Evolutionary conservation across 78 protist genomes (phyloP), one percentile per base, ranked within the genome.

Genomic region (Goniomonas avonlea): DNA sequence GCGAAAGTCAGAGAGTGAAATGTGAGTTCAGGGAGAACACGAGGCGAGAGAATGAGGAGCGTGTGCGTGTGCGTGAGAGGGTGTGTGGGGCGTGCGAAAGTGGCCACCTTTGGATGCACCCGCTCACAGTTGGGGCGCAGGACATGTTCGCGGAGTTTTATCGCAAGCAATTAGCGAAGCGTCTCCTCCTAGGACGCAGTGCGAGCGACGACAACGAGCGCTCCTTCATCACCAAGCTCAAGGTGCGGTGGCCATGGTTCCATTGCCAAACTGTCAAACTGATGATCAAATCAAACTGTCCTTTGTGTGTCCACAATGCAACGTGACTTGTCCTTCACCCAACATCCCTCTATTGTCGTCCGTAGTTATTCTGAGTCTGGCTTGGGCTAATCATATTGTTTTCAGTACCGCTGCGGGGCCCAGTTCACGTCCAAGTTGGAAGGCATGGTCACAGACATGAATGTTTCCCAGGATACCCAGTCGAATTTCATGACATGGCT

Each of bases 341-440:
- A n/a, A n/a, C n/a, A n/a, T n/a, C n/a, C n/a, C n/a, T n/a, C n/a
- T n/a, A n/a, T n/a, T n/a, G n/a, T n/a, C n/a, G n/a, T n/a, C n/a
- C n/a, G n/a, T n/a, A n/a, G n/a, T n/a, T n/a, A n/a, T n/a, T n/a
- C n/a, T n/a, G n/a, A n/a, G n/a, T n/a, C n/a, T n/a, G n/a, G n/a
- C n/a, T n/a, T n/a, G n/a, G n/a, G n/a, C n/a, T n/a, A n/a, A n/a
- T n/a, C n/a, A n/a, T n/a, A n/a, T n/a, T n/a, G n/a, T n/a, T n/a
- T n/a, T 9, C 75, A 39, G 56, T 41, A 39, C 11, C 55, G 77
- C 2, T 75, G 86, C 55, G 81, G 86, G 7, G 58, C 58, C 27
- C 80, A 75, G 29, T 82, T 82, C 77, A 82, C 86, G 13, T 75
- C 82, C n/a, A 82, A 82, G 79, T 71, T 82, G 31, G 86, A 82